Conservation (phyloP, 2,329 filamentous ascomycete species). For the Epichloe glyceriae region DNA sequence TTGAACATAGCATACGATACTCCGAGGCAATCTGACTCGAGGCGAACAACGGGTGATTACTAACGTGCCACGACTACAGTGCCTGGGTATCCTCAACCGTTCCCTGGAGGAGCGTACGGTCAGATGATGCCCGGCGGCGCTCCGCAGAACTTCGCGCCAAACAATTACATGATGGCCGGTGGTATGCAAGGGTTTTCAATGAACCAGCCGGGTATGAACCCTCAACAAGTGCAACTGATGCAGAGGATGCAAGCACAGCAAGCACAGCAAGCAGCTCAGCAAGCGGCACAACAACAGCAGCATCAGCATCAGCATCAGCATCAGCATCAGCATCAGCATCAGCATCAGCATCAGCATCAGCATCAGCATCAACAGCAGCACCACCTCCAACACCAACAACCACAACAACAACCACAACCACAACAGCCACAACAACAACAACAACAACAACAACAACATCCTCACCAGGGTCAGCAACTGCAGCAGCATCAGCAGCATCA, state of each 20-base stretch:
- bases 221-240: conserved; percentile 31
- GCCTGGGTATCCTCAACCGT: conserved; percentile 46
- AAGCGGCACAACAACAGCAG: conserved; percentile 17
- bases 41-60: background rate
- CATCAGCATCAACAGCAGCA: conserved; percentile 19
- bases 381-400: conserved; percentile 17
- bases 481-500: conserved; percentile 18
- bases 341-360: conserved; percentile 14
- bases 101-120: conserved; percentile 43
- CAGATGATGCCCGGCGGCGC: conserved; percentile 35
- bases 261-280: conserved; percentile 12
- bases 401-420: conserved; percentile 11
- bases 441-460: conserved; percentile 21
- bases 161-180: conserved; percentile 37
- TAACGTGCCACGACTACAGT: conserved; percentile 24
- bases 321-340: conserved; percentile 20
- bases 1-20: background rate
- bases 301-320: conserved; percentile 15
- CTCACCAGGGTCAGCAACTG: conserved; percentile 17
- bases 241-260: conserved; percentile 28
- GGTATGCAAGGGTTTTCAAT: conserved; percentile 43
- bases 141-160: conserved; percentile 37
- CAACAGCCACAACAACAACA: conserved; percentile 10
- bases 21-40: no score
- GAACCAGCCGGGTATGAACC: conserved; percentile 37